Evolutionary conservation across 768 basidiomycete species (phyloP).

Genomic region (Hirschioporus abietinus): DNA sequence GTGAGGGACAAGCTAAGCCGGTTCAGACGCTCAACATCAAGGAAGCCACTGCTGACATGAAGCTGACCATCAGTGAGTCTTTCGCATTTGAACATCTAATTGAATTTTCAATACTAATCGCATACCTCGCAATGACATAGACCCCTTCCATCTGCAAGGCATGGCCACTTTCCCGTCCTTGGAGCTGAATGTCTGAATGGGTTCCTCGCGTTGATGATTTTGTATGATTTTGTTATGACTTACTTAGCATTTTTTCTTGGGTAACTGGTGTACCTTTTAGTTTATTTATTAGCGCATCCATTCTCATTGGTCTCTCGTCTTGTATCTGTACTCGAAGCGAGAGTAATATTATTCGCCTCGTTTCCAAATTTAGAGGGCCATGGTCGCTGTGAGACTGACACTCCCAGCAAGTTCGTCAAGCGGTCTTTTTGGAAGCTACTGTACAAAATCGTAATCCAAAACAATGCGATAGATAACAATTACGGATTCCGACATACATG

Average conservation of each 20-base stretch:
- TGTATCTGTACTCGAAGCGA: neutral
- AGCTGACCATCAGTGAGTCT: slow-evolving; percentile 29
- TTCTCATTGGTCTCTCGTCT: neutral
- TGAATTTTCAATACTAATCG: neutral
- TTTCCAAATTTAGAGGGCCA: neutral
- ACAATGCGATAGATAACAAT: no score
- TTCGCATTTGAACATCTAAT: neutral
- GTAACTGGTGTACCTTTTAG: neutral
- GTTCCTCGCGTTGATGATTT: neutral
- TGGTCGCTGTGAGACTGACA: no score
- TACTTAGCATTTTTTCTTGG: neutral
- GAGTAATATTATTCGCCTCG: neutral
- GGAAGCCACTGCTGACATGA: slow-evolving; percentile 20
- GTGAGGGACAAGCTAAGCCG: slow-evolving; percentile 28
- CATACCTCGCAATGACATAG: neutral
- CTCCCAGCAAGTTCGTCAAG: no score
- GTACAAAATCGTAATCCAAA: neutral
- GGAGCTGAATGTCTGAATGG: neutral
- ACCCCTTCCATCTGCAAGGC: slow-evolving; percentile 18
- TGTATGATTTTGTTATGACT: neutral
- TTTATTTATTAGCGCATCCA: neutral
- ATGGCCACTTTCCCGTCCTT: neutral
- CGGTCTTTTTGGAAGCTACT: no score
- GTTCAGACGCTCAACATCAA: slow-evolving; percentile 30
- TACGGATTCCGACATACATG: neutral